Conservation (phyloP, 768 basidiomycete genomes). For the Psilocybe tampanensis region DNA sequence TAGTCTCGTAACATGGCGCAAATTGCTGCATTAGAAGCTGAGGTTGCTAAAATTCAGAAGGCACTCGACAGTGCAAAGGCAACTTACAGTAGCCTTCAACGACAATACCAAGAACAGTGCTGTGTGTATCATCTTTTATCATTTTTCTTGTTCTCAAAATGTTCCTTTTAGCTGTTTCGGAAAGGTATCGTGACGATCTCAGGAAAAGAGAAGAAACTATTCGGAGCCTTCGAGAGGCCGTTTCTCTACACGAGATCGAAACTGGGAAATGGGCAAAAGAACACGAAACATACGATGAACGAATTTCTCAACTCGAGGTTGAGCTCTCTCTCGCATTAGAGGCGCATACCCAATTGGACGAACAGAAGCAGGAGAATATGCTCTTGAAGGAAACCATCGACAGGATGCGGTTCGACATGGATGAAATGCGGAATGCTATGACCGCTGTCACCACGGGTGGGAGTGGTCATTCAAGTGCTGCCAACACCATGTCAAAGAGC, state of each 20-base stretch:
- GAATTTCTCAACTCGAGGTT: slow-evolving; percentile 66
- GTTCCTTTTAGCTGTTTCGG: slow-evolving; percentile 61
- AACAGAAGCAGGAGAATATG: slow-evolving; percentile 94
- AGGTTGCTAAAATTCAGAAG: slow-evolving; percentile 76
- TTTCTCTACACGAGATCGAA: slow-evolving; percentile 66
- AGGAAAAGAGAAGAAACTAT: slow-evolving; percentile 77
- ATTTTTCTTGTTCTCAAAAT: background rate
- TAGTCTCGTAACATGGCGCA: slow-evolving; percentile 68
- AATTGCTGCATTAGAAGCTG: slow-evolving; percentile 73
- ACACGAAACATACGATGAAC: slow-evolving; percentile 71
- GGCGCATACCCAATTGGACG: slow-evolving; percentile 76
- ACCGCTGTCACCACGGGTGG: slow-evolving; percentile 36
- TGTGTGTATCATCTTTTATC: slow-evolving; percentile 43
- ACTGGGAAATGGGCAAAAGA: slow-evolving; percentile 65
- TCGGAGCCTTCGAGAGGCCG: slow-evolving; percentile 60
- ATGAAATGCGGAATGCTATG: slow-evolving; percentile 73
- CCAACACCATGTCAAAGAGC: slow-evolving; percentile 68
- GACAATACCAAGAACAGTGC: slow-evolving; percentile 89
- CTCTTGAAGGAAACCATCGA: slow-evolving; percentile 96
- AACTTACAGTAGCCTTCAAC: slow-evolving; percentile 77
- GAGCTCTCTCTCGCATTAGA: slow-evolving; percentile 73
- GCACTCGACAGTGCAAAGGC: slow-evolving; percentile 71
- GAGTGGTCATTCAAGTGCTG: slow-evolving; percentile 49
- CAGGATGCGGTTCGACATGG: slow-evolving; percentile 91
- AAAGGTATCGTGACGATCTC: slow-evolving; percentile 74